These are phyloP conservation scores for Theobroma cacao DNA, from an alignment of 345 rosid genomes.

Conservation along the genomic window DNA sequence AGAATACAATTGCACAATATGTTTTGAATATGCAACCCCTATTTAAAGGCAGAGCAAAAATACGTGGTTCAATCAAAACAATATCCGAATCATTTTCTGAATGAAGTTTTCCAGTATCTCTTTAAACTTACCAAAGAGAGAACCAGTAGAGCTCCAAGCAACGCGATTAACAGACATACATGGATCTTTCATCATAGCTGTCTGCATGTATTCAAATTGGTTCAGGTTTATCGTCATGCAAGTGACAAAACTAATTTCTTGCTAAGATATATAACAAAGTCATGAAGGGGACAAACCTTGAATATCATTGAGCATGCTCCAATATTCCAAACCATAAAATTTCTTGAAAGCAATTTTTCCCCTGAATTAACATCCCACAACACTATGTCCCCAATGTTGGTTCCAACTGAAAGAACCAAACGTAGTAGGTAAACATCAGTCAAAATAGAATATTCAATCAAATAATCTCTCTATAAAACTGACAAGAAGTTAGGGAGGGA, in stretches of 20 bases:
- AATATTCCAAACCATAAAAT: slow-evolving; percentile 71
- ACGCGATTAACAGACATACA: slow-evolving; percentile 39
- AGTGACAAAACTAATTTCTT: not conserved
- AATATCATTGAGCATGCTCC: slow-evolving; percentile 43
- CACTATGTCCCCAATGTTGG: slow-evolving; percentile 46
- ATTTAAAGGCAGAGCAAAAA: slow-evolving; percentile 15
- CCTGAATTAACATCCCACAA: slow-evolving; percentile 66
- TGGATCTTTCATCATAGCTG: slow-evolving; percentile 37
- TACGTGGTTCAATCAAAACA: not conserved
- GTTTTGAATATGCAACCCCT: slow-evolving; percentile 85
- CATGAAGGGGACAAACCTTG: slow-evolving; percentile 35
- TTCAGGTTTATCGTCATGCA: slow-evolving; percentile 19
- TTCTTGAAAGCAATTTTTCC: slow-evolving; percentile 43
- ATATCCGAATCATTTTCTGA: not conserved
- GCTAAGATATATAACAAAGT: not conserved
- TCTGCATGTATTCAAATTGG: slow-evolving; percentile 25
- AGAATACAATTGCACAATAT: slow-evolving; percentile 71
- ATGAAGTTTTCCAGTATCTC: slow-evolving; percentile 1
- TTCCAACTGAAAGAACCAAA: slow-evolving; percentile 56
- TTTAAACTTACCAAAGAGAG: slow-evolving; percentile 43
- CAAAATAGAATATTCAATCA: not conserved
- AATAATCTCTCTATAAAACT: slow-evolving; percentile 10
- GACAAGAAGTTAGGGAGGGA: not conserved
- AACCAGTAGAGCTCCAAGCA: slow-evolving; percentile 56
- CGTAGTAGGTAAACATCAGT: slow-evolving; percentile 7